Conservation (phyloP, 2,329 filamentous ascomycete genomes). For the Sporothrix phasma region DNA sequence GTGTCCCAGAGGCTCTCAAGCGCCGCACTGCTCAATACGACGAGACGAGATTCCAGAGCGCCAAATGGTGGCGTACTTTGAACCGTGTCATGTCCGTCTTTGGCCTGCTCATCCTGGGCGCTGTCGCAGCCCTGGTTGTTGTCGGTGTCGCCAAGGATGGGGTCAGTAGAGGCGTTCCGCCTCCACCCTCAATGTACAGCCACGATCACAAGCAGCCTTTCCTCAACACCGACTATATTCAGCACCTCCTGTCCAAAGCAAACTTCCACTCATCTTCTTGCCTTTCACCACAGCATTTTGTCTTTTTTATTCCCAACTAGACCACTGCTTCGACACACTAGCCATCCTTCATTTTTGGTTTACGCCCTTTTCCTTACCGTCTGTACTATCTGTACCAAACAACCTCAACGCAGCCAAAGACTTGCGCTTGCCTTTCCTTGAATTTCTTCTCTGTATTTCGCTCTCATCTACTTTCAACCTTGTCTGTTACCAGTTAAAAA, state of each 20-base stretch:
- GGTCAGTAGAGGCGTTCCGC: constrained; percentile 15
- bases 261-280: not conserved
- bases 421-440: not conserved
- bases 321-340: not conserved
- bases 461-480: not conserved
- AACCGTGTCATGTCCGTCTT: constrained; percentile 50
- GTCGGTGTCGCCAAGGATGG: constrained; percentile 44
- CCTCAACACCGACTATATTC: not conserved
- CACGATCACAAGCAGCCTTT: not conserved
- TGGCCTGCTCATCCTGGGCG: constrained; percentile 45
- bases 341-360: not conserved
- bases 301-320: constrained; percentile 1
- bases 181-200: not conserved
- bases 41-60: constrained; percentile 41
- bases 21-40: constrained; percentile 29
- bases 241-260: not conserved
- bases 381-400: constrained; percentile 14
- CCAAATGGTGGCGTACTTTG: constrained; percentile 49
- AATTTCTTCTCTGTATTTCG: not conserved
- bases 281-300: not conserved
- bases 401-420: constrained; percentile 14
- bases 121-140: constrained; percentile 41
- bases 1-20: constrained; percentile 29
- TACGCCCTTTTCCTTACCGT: not conserved
- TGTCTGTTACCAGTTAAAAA: not conserved